Base-by-base conservation (phyloP, 2,329 filamentous ascomycete genomes). In the Tolypocladium tundrense region DNA sequence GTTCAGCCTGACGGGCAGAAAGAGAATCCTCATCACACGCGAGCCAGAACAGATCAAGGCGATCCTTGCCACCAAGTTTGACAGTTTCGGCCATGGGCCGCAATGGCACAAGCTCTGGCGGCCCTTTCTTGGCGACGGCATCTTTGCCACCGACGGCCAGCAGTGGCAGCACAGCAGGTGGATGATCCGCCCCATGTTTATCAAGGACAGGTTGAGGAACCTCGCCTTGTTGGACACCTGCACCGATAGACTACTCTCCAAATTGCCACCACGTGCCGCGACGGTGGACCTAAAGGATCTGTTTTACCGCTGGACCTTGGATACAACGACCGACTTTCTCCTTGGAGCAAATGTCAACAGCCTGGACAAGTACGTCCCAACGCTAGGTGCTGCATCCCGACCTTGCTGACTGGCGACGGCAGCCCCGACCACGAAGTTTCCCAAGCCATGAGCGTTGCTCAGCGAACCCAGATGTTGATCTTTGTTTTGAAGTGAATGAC, bases 361-460 rank as follows among this genome's bases (percentile, higher is more conserved):
- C 16, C 64, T 82, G 40, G 70, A 70, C 55, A 73, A 73, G 74
- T 75, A 60, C 60, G 65, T 59, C 1, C 1, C 27, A 4, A 19
- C 16, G 40, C 40, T 10, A 19, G 24, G 21, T 7, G 8, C 13
- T 27, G 10, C 45, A 5, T 21, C 45, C 45, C 2, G 11, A 37
- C 16, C 14, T 33, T 9, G 27, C 53, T 55, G 40, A 55, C 53
- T 19, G 31, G 40, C 10, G 9, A 2, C 7, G 21, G 43, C 33
- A 79, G 81, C 60, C 80, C 75, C 11, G 78, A 77, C 60, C 80
- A 75, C 57, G 74, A 80, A 27, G 90, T 92, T 67, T 86, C 87
- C 1, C 75, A 83, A 53, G 86, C 87, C 0, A 92, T 92, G 69
- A 79, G 78, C 61, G 83, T 86, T 58, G 86, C 88, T 1, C 88